Evolutionary conservation across 2,329 filamentous ascomycete species (phyloP).

Genomic region (Hymenoscyphus scutula): DNA sequence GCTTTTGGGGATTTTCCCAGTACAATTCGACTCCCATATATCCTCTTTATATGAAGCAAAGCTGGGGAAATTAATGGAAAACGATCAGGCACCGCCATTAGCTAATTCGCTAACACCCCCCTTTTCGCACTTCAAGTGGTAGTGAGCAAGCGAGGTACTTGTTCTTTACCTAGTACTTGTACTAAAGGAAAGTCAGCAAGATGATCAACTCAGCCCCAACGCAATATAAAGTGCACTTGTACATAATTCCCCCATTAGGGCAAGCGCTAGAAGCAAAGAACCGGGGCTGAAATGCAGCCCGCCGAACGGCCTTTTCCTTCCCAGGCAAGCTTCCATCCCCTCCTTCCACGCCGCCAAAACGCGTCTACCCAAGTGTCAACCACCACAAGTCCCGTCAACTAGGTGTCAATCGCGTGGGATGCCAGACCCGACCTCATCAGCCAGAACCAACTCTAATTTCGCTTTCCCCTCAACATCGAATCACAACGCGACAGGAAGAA

Average conservation of each 20-base stretch:
- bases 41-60: neutral
- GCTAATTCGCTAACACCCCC: too few relatives aligned
- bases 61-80: too few relatives aligned
- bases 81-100: too few relatives aligned
- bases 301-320: neutral
- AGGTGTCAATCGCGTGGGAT: neutral
- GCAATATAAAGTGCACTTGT: neutral
- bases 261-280: neutral
- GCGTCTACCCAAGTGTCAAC: neutral
- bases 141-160: too few relatives aligned
- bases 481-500: conserved; percentile 4
- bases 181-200: neutral
- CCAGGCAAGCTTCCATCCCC: neutral
- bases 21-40: neutral
- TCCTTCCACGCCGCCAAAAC: neutral
- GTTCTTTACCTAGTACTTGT: too few relatives aligned
- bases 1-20: neutral
- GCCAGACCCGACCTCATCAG: neutral
- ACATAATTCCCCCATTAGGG: neutral
- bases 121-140: too few relatives aligned
- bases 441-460: neutral
- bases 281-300: conserved; percentile 1
- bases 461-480: conserved; percentile 1
- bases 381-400: too few relatives aligned
- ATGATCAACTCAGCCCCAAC: neutral